A percentile compares a stretch with the other conserved stretches of the same genome.
Evolutionary conservation across 2,329 filamentous ascomycete species (phyloP).

Genomic region (Stachybotrys chlorohalonatus): DNA sequence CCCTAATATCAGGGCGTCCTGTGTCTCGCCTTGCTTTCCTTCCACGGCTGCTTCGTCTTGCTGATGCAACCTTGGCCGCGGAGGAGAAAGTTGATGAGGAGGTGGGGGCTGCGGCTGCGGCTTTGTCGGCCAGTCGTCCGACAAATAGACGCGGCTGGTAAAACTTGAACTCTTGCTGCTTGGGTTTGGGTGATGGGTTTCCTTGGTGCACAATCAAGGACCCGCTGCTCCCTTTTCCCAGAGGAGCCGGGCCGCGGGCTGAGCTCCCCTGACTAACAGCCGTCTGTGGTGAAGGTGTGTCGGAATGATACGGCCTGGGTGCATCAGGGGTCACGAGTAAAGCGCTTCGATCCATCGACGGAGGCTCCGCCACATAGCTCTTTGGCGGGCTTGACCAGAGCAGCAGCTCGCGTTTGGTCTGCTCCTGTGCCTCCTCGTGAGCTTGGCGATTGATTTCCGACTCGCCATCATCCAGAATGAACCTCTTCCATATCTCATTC

Average conservation of each 20-base stretch:
- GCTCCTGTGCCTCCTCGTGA: slow-evolving; percentile 9
- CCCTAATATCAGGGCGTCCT: slow-evolving; percentile 21
- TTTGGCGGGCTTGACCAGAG: not conserved
- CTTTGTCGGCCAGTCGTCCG: slow-evolving; percentile 15
- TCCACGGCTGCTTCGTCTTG: slow-evolving; percentile 6
- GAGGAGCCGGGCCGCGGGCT: not conserved
- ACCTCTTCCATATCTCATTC: slow-evolving; percentile 18
- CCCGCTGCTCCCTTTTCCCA: not conserved
- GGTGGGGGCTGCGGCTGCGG: not conserved
- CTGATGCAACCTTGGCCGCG: slow-evolving; percentile 1
- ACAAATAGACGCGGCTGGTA: slow-evolving; percentile 21
- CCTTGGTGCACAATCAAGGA: slow-evolving; percentile 7
- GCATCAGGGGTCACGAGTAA: not conserved
- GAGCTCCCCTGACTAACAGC: not conserved
- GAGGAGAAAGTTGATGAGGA: slow-evolving; percentile 1
- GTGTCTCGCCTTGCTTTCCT: slow-evolving; percentile 10
- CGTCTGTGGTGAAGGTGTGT: not conserved
- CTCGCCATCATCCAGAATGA: slow-evolving; percentile 14
- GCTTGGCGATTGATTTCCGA: slow-evolving; percentile 11
- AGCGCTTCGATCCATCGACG: not conserved
- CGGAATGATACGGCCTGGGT: not conserved
- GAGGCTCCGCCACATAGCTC: slow-evolving; percentile 10
- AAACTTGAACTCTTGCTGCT: slow-evolving; percentile 11
- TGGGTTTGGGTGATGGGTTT: slow-evolving; percentile 8
- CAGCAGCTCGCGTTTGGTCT: slow-evolving; percentile 8